Evolutionary conservation across 148 eudicot genomes (phyloP).

Genomic region (Cornus kousa): DNA sequence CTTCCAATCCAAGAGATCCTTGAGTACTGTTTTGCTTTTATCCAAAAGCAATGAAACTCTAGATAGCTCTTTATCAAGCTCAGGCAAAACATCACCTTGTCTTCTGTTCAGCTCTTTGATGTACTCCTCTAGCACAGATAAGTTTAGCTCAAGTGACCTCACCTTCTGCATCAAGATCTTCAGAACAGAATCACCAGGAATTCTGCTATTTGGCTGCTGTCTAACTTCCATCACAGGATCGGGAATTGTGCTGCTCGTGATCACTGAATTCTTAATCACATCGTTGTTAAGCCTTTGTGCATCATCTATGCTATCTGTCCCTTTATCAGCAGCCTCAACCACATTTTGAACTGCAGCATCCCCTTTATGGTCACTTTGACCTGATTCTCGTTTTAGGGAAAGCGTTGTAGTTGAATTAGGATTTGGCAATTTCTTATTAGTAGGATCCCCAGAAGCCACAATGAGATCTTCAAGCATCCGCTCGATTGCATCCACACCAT

Average conservation of each 20-base stretch:
- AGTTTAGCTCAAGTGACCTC: conserved; percentile 70
- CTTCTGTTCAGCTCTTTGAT: conserved; percentile 63
- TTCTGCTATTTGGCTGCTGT: conserved; percentile 57
- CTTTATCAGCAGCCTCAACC: conserved; percentile 32
- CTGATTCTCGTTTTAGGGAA: conserved; percentile 31
- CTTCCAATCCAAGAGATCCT: conserved; percentile 70
- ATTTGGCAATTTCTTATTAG: conserved; percentile 25
- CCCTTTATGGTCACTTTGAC: conserved; percentile 25
- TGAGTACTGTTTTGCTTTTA: conserved; percentile 49
- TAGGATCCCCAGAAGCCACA: conserved; percentile 44
- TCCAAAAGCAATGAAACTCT: conserved; percentile 49
- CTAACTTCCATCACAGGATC: conserved; percentile 49
- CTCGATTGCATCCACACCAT: conserved; percentile 90
- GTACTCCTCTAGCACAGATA: conserved; percentile 75
- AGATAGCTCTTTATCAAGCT: conserved; percentile 56
- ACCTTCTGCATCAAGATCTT: conserved; percentile 90
- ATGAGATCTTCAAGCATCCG: conserved; percentile 93
- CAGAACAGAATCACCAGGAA: conserved; percentile 73
- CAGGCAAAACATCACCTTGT: conserved; percentile 63
- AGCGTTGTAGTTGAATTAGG: conserved; percentile 44
- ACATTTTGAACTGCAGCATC: conserved; percentile 31
- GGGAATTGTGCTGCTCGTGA: conserved; percentile 31
- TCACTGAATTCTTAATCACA: conserved; percentile 30
- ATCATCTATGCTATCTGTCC: conserved; percentile 34
- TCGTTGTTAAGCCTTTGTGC: conserved; percentile 32